These are phyloP conservation scores for Kwoniella mangroviensis DNA, from an alignment of 768 basidiomycete species.

Conservation along the genomic window DNA sequence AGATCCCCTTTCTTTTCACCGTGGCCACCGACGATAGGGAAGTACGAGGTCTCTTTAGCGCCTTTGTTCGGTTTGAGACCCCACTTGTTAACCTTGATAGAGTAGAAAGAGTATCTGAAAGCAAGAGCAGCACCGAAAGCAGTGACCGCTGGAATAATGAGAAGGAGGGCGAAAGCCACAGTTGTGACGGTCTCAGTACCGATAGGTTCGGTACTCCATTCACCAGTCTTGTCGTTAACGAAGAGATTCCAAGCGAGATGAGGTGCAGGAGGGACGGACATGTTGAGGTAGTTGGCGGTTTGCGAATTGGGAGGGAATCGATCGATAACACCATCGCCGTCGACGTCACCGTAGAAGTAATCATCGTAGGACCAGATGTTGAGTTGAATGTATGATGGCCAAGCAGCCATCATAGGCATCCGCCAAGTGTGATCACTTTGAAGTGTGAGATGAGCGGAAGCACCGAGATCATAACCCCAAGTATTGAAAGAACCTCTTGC, in stretches of 20 bases:
- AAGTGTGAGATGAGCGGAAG: slow-evolving; percentile 68
- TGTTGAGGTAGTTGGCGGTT: slow-evolving; percentile 82
- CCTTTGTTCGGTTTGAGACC: slow-evolving; percentile 72
- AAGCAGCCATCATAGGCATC: slow-evolving; percentile 72
- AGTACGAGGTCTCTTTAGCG: slow-evolving; percentile 69
- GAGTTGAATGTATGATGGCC: slow-evolving; percentile 88
- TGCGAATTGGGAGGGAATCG: slow-evolving; percentile 80
- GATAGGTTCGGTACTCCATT: slow-evolving; percentile 79
- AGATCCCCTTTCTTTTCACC: slow-evolving; percentile 67
- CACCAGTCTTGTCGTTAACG: slow-evolving; percentile 75
- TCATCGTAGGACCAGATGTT: slow-evolving; percentile 91
- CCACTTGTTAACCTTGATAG: slow-evolving; percentile 90
- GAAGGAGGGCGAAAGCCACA: slow-evolving; percentile 82
- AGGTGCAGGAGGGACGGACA: slow-evolving; percentile 85
- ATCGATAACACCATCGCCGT: slow-evolving; percentile 84
- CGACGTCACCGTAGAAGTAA: slow-evolving; percentile 89
- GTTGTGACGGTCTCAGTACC: slow-evolving; percentile 80
- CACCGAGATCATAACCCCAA: slow-evolving; percentile 89
- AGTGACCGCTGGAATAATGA: slow-evolving; percentile 81
- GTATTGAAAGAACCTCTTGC: slow-evolving; percentile 87
- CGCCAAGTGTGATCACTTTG: slow-evolving; percentile 68
- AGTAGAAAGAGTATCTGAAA: slow-evolving; percentile 97
- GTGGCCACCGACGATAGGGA: slow-evolving; percentile 75
- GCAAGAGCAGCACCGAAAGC: slow-evolving; percentile 77
- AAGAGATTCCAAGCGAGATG: slow-evolving; percentile 85